Evolutionary conservation across 108 stramenopile species (phyloP).

Genomic region (Cyclotella choctawhatcheeana): DNA sequence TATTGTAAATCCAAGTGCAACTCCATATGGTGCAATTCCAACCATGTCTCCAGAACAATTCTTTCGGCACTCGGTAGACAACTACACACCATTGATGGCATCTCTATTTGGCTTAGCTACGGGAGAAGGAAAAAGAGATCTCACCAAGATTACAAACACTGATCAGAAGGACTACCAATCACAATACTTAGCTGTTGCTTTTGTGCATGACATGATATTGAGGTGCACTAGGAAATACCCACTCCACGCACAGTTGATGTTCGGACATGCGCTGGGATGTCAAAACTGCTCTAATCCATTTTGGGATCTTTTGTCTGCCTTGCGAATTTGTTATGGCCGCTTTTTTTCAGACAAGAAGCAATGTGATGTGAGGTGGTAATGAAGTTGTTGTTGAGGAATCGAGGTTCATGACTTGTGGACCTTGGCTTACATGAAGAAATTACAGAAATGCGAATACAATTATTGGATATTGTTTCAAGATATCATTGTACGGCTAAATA

Average conservation of each 20-base stretch:
- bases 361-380: neutral
- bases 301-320: neutral
- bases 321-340: neutral
- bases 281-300: neutral
- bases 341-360: neutral
- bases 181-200: neutral
- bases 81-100: slow-evolving; percentile 4
- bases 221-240: slow-evolving; percentile 7
- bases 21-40: neutral
- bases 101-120: neutral
- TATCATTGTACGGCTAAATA: neutral
- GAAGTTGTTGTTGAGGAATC: neutral
- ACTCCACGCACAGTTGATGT: slow-evolving; percentile 1
- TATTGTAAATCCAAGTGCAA: neutral
- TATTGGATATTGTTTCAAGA: neutral
- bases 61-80: neutral
- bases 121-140: neutral
- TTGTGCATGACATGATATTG: neutral
- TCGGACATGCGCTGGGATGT: neutral
- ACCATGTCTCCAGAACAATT: neutral
- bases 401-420: neutral
- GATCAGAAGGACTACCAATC: slow-evolving; percentile 2
- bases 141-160: neutral
- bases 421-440: neutral
- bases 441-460: neutral